Base-by-base conservation (phyloP, 2,329 filamentous ascomycete genomes). In the Aurifilum marmelostoma region DNA sequence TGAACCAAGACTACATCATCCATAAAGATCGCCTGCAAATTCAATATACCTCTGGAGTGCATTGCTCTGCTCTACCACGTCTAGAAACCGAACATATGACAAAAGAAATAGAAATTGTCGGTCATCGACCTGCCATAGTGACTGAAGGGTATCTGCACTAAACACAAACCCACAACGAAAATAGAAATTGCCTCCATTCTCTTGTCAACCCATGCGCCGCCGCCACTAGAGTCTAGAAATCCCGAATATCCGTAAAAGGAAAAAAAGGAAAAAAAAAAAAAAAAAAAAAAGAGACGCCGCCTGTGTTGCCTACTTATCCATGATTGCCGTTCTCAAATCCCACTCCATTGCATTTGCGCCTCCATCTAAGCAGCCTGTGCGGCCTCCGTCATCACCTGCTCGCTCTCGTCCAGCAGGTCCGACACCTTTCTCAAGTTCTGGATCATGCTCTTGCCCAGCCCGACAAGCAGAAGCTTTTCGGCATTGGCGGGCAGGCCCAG, bases 401-500 rank as follows among this genome's bases (percentile, higher is more conserved):
- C 96, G 1, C 93, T 94, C 79, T 99, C 96, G 80, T 99, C 95
- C 76, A 99, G 81, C 79, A 97, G 84, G 73, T 93, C 92, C 72
- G 92, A 92, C 65, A 99, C 92, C 79, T 91, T 92, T 77, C 91
- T 90, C 79, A 98, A 75, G 79, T 97, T 94, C 72, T 86, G 87
- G 75, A 97, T 90, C 87, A 97, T 90, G 75, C 91, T 92, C 76
- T 88, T 88, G 58, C 95, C 97, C 76, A 97, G 89, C 2, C 93
- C 94, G 18, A 97, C 92, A 41, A 99, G 85, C 75, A 99, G 80
- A 77, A 99, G 79, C 82, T 98, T 99, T 88, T 99, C 96, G 27
- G 96, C 96, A 78, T 99, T 97, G 37, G 93, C 93, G 47, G 96
- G 96, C 73, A 99, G 81, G 29, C 96, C 97, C 21, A 99, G 85